phyloP scores from a whole-genome alignment of 1,139 yeast genomes.

The Lodderomyces theae region DNA sequence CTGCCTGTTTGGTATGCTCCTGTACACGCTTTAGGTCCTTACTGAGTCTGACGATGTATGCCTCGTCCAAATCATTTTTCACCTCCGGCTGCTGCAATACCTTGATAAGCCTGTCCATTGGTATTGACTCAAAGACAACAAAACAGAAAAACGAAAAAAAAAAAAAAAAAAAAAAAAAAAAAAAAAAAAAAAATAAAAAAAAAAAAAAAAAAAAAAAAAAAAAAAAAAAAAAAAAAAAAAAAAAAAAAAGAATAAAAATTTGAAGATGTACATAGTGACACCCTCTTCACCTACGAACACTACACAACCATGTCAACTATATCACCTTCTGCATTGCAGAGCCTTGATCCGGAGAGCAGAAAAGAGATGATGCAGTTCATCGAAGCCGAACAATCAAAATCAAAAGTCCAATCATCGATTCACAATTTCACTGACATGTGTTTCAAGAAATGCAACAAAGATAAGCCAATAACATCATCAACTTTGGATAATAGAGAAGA shows the following conservation, averaged over 20 bases:
- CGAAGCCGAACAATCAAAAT: slow-evolving; percentile 80
- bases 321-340: slow-evolving; percentile 58
- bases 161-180: slow-evolving; percentile 2
- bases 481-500: slow-evolving; percentile 61
- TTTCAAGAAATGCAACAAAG: slow-evolving; percentile 76
- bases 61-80: slow-evolving; percentile 1
- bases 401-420: slow-evolving; percentile 83
- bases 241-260: slow-evolving; percentile 5
- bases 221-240: slow-evolving; percentile 1
- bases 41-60: slow-evolving; percentile 25
- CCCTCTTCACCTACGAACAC: slow-evolving; percentile 8
- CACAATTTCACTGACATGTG: slow-evolving; percentile 88
- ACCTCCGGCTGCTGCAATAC: background rate
- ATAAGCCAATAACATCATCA: slow-evolving; percentile 46
- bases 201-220: slow-evolving; percentile 1
- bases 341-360: slow-evolving; percentile 67
- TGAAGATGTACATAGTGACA: too few species aligned
- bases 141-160: slow-evolving; percentile 3
- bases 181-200: slow-evolving; percentile 5
- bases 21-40: slow-evolving; percentile 29
- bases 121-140: background rate
- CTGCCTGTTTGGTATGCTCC: slow-evolving; percentile 29
- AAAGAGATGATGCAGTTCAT: slow-evolving; percentile 73
- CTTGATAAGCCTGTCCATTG: slow-evolving; percentile 3
- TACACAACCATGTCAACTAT: slow-evolving; percentile 52